Evolutionary conservation across 2,329 filamentous ascomycete genomes (phyloP).

Genomic region (Uncinocarpus reesii): DNA sequence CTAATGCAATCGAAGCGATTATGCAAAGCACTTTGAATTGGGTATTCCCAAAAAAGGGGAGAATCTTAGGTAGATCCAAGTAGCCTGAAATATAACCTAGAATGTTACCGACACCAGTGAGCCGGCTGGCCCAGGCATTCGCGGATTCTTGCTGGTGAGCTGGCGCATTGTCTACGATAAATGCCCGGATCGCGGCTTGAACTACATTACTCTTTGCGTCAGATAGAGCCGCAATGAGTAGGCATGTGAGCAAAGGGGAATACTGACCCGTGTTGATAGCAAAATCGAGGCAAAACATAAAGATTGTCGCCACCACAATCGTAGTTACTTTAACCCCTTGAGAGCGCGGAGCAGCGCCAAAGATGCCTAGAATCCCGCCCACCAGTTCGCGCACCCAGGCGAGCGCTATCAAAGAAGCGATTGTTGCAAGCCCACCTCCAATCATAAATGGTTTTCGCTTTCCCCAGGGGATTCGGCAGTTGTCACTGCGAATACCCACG

Average conservation of each 20-base stretch:
- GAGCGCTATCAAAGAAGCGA: conserved; percentile 57
- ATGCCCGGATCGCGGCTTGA: conserved; percentile 81
- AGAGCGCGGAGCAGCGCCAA: conserved; percentile 59
- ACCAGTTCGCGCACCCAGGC: conserved; percentile 68
- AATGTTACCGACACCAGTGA: conserved; percentile 82
- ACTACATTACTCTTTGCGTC: too few relatives aligned
- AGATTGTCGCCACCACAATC: conserved; percentile 69
- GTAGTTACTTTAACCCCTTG: conserved; percentile 53
- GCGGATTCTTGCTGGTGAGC: conserved; percentile 87
- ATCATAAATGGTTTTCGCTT: conserved; percentile 76
- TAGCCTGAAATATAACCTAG: conserved; percentile 82
- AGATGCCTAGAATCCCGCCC: conserved; percentile 54
- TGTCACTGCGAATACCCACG: conserved; percentile 70
- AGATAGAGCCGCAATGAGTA: too few relatives aligned
- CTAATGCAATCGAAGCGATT: conserved; percentile 66
- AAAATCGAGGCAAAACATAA: conserved; percentile 87
- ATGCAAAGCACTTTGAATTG: conserved; percentile 91
- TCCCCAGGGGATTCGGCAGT: conserved; percentile 62
- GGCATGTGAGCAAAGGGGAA: too few relatives aligned
- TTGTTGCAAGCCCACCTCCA: conserved; percentile 55
- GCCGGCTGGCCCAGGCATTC: conserved; percentile 86
- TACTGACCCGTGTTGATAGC: conserved; percentile 76
- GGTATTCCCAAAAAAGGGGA: conserved; percentile 72
- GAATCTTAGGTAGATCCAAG: conserved; percentile 59
- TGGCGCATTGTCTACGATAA: conserved; percentile 87